Evolutionary conservation across 1,139 yeast genomes (phyloP), one percentile per base, ranked within the genome.

Genomic region (Meyerozyma athensensis): DNA sequence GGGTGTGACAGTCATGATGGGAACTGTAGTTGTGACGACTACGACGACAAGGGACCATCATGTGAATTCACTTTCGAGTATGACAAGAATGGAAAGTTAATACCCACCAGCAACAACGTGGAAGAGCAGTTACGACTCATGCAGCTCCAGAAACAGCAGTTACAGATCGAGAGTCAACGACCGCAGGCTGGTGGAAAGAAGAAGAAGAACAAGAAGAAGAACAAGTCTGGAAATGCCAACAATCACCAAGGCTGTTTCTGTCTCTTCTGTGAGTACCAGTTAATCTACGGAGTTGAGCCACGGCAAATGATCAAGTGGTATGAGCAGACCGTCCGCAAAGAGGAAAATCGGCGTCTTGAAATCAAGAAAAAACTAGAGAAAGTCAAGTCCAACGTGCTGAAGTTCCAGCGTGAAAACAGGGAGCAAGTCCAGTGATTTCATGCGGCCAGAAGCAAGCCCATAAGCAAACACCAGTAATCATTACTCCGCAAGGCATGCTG

Each of bases 201-300:
- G 35, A 38, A 41, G 19, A 41, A 43, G 32, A 43, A 43, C 7
- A 40, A 38, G 36, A 40, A 40, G 33, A 36, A 39, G 35, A 32
- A 38, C 20, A 19, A 35, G 19, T 39, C 39, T 19, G 38, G 21
- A 8, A 39, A 40, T 18, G 28, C 61, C 35, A 22, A 48, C 49
- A 46, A 50, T 45, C 36, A 54, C 49, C 40, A 57, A 58, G 40
- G 53, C 36, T 38, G 30, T 35, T 54, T 64, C 40, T 80, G 86
- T 50, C 64, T 77, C 43, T 68, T 79, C 41, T 80, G 86, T 55
- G 82, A 79, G 49, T 80, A 77, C 50, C 78, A 76, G 49, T 64
- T 68, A 39, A 72, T 79, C 4, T 78, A 69, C 54, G 83, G 83
- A 1, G 63, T 58, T 40, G 65, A 72, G 34, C 81, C 81, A 1